Evolutionary conservation across 345 rosid species (phyloP).

Genomic region (Syzygium aromaticum): DNA sequence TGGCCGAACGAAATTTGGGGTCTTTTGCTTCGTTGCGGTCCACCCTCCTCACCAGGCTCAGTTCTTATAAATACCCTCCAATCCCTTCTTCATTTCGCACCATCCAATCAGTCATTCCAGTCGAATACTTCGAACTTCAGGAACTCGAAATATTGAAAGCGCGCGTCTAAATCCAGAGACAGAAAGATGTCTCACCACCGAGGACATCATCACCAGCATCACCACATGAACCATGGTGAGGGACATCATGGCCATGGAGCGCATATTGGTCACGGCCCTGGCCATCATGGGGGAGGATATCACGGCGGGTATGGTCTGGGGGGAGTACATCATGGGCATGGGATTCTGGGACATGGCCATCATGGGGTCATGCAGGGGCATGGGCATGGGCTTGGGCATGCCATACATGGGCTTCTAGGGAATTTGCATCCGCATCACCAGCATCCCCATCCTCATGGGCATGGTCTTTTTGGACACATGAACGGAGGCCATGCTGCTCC

Average conservation of each 20-base stretch:
- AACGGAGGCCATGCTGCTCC: not conserved
- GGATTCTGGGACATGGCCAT: not conserved
- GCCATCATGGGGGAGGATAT: not conserved
- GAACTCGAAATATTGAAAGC: not conserved
- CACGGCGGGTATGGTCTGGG: not conserved
- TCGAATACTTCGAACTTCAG: not conserved
- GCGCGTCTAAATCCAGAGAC: not conserved
- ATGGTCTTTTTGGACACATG: not conserved
- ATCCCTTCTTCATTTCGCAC: not conserved
- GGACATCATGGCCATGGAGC: not conserved
- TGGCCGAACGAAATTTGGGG: not conserved
- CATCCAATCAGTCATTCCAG: not conserved
- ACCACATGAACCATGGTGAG: not conserved
- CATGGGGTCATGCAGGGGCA: not conserved
- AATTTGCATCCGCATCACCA: not conserved
- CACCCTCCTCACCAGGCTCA: not conserved
- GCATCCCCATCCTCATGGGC: not conserved
- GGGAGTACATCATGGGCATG: not conserved
- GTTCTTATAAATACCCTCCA: not conserved
- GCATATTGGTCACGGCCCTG: not conserved
- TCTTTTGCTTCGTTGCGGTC: not conserved
- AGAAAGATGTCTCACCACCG: not conserved
- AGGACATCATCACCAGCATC: not conserved
- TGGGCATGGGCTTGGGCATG: not conserved
- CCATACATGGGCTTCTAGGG: not conserved